phyloP scores from a whole-genome alignment of 2,329 filamentous ascomycete genomes.

The Cordyceps javanica region DNA sequence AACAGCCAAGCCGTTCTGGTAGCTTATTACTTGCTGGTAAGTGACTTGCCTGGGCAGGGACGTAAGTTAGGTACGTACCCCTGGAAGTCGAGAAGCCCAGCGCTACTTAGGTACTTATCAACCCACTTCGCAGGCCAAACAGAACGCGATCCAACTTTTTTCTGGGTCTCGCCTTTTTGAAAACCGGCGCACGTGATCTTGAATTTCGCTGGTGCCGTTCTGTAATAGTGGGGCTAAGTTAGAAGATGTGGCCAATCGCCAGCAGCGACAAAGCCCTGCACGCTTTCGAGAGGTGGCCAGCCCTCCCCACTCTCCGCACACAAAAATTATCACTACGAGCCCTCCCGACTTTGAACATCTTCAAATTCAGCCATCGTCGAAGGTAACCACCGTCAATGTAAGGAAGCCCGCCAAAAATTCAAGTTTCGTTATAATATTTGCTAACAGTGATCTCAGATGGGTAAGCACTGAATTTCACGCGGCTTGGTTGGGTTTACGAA shows the following conservation, averaged over 20 bases:
- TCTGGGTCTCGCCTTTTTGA: background rate
- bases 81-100: background rate
- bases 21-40: too few relatives aligned
- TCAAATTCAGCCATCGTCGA: slow-evolving; percentile 37
- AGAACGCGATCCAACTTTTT: background rate
- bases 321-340: slow-evolving; percentile 35
- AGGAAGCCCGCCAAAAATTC: slow-evolving; percentile 24
- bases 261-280: slow-evolving; percentile 32
- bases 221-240: slow-evolving; percentile 15
- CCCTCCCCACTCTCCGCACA: slow-evolving; percentile 36
- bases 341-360: slow-evolving; percentile 33
- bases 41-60: too few relatives aligned
- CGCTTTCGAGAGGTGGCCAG: slow-evolving; percentile 23
- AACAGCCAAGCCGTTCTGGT: too few relatives aligned
- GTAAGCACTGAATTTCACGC: slow-evolving; percentile 40
- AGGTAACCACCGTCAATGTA: slow-evolving; percentile 45
- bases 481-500: slow-evolving; percentile 4
- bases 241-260: slow-evolving; percentile 25
- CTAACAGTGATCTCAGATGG: slow-evolving; percentile 49
- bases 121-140: background rate
- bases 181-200: background rate
- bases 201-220: slow-evolving; percentile 8
- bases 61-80: slow-evolving; percentile 1
- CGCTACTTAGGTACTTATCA: too few relatives aligned
- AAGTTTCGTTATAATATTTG: slow-evolving; percentile 18